Conservation (phyloP, 495 filamentous ascomycete species). For the Penicillium diatomitis region DNA sequence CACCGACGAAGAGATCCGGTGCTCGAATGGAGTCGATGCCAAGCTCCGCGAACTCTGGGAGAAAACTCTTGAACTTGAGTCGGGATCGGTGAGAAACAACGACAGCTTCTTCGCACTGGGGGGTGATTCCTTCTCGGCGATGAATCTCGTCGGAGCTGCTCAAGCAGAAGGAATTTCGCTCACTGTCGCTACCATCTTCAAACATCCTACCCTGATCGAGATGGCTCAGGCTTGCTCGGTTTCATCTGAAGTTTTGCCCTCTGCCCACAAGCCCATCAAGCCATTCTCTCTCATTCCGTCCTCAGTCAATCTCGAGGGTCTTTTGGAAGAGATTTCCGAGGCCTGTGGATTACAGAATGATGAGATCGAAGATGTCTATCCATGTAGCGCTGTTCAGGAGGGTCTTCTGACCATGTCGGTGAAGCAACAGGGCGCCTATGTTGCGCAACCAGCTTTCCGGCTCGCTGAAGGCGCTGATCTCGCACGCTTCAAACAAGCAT, state of each 20-base stretch:
- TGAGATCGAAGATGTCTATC: constrained; percentile 48
- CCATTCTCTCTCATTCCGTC: constrained; percentile 39
- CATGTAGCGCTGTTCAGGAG: constrained; percentile 64
- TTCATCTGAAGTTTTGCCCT: not conserved
- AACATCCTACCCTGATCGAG: constrained; percentile 34
- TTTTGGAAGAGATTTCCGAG: constrained; percentile 36
- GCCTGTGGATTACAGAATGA: constrained; percentile 34
- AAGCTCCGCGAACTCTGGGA: constrained; percentile 31
- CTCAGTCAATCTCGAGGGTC: constrained; percentile 11
- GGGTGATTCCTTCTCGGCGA: constrained; percentile 48
- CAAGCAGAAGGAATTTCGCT: constrained; percentile 34
- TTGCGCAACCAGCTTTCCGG: constrained; percentile 39
- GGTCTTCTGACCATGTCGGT: constrained; percentile 55
- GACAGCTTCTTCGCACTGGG: constrained; percentile 47
- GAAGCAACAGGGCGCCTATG: constrained; percentile 43
- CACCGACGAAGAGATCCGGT: constrained; percentile 11
- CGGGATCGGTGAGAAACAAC: constrained; percentile 30
- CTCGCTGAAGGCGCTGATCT: constrained; percentile 36
- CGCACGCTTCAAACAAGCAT: constrained; percentile 42
- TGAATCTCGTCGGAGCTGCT: constrained; percentile 44
- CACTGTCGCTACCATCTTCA: constrained; percentile 43
- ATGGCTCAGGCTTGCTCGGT: constrained; percentile 32
- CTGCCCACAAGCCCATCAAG: constrained; percentile 12
- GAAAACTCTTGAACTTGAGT: constrained; percentile 24
- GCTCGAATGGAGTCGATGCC: constrained; percentile 20